Conservation (phyloP, 345 rosid genomes). For the Acer yangbiense region DNA sequence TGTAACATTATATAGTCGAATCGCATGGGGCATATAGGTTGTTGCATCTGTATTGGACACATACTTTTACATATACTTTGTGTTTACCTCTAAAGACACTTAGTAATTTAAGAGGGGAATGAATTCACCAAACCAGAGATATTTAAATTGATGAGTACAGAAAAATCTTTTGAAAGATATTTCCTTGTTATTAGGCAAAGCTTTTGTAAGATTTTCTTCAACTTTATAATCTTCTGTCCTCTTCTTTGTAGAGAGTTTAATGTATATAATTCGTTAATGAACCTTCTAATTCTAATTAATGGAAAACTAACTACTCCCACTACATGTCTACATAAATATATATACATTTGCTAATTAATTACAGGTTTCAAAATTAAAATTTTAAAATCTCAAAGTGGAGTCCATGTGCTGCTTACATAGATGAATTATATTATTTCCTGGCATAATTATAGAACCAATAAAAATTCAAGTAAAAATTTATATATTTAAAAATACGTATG, state of each 20-base stretch:
- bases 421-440: neutral
- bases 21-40: too few species aligned
- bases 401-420: neutral
- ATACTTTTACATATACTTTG: too few species aligned
- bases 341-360: neutral
- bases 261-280: neutral
- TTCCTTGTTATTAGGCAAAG: neutral
- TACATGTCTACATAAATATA: neutral
- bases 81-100: too few species aligned
- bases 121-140: neutral
- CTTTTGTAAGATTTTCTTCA: neutral
- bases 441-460: neutral
- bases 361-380: neutral
- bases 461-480: too few species aligned
- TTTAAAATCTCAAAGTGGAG: conserved; percentile 18
- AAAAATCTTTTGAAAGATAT: conserved; percentile 11
- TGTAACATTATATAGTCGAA: too few species aligned
- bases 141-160: neutral
- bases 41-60: too few species aligned
- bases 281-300: neutral
- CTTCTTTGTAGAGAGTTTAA: neutral
- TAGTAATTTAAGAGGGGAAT: neutral
- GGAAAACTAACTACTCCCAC: conserved; percentile 28
- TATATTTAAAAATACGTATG: too few species aligned
- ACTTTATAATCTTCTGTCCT: neutral